phyloP scores from a whole-genome alignment of 2,329 filamentous ascomycete species.

The Clathrospora elynae region DNA sequence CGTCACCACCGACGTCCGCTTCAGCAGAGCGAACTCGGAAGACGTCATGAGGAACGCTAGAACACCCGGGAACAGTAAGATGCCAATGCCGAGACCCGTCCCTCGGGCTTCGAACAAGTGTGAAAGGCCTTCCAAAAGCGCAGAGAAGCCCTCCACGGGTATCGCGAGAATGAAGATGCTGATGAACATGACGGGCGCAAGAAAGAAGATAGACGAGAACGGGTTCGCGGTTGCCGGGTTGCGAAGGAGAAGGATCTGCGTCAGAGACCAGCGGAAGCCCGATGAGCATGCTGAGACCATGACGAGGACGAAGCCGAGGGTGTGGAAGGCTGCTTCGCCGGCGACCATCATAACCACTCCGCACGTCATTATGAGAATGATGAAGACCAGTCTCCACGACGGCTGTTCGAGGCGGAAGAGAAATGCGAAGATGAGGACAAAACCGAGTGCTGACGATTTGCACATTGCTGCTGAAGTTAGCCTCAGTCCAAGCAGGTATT shows the following conservation, averaged over 20 bases:
- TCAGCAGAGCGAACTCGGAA: conserved; percentile 91
- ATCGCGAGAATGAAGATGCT: conserved; percentile 80
- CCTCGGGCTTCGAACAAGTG: conserved; percentile 72
- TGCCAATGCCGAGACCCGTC: conserved; percentile 65
- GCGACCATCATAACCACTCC: conserved; percentile 99
- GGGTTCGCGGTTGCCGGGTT: conserved; percentile 96
- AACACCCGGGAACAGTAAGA: conserved; percentile 85
- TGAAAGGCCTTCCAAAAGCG: conserved; percentile 69
- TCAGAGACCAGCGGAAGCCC: conserved; percentile 97
- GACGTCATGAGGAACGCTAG: conserved; percentile 97
- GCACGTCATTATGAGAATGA: conserved; percentile 88
- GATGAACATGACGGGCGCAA: conserved; percentile 96
- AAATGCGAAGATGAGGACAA: conserved; percentile 94
- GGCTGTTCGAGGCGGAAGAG: conserved; percentile 87
- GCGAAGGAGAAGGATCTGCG: conserved; percentile 89
- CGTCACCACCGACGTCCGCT: conserved; percentile 94
- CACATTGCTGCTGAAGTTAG: conserved; percentile 72
- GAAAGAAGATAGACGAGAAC: conserved; percentile 94
- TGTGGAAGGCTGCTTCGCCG: conserved; percentile 87
- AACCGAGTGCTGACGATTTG: conserved; percentile 94
- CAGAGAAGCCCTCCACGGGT: conserved; percentile 78
- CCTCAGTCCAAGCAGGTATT: not conserved
- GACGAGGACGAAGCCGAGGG: conserved; percentile 85
- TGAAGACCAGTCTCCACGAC: conserved; percentile 81
- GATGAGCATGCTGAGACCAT: conserved; percentile 94